These are phyloP conservation scores for Phytophthora niederhauseri DNA, from an alignment of 352 stramenopile species.

Conservation along the genomic window DNA sequence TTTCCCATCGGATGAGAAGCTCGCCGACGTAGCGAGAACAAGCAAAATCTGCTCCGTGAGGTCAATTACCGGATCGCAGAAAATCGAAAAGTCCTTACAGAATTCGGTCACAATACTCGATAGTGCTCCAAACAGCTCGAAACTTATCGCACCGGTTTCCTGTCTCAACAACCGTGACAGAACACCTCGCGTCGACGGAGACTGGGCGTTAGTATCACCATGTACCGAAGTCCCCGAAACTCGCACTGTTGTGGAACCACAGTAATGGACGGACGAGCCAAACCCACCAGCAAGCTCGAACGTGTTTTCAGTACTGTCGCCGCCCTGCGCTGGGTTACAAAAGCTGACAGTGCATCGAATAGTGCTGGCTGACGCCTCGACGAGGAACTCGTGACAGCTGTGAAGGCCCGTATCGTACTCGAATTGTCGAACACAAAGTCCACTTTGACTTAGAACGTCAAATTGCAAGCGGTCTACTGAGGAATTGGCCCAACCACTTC, in stretches of 20 bases:
- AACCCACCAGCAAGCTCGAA: constrained; percentile 12
- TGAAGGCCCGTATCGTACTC: constrained; percentile 5
- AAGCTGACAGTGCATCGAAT: constrained; percentile 12
- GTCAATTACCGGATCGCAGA: constrained; percentile 20
- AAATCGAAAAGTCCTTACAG: constrained; percentile 26
- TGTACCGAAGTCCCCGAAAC: constrained; percentile 4
- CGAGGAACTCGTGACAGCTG: constrained; percentile 12
- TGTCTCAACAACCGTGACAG: constrained; percentile 18
- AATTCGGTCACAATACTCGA: constrained; percentile 23
- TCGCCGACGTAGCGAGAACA: constrained; percentile 18
- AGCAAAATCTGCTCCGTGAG: constrained; percentile 18
- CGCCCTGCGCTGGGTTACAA: background rate
- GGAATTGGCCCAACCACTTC: background rate
- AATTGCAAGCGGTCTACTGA: constrained; percentile 10
- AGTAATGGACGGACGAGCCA: background rate
- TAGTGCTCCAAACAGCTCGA: constrained; percentile 15
- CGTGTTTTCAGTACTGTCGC: background rate
- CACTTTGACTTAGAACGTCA: constrained; percentile 10
- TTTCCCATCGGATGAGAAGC: constrained; percentile 2
- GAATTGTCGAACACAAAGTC: constrained; percentile 9
- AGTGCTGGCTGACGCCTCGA: background rate
- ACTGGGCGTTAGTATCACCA: background rate
- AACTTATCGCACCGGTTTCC: constrained; percentile 1
- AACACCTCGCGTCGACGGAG: constrained; percentile 3
- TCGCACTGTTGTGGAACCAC: constrained; percentile 2